These are phyloP conservation scores for Pichia cabralensis DNA, from an alignment of 805 yeast species.

Conservation along the genomic window DNA sequence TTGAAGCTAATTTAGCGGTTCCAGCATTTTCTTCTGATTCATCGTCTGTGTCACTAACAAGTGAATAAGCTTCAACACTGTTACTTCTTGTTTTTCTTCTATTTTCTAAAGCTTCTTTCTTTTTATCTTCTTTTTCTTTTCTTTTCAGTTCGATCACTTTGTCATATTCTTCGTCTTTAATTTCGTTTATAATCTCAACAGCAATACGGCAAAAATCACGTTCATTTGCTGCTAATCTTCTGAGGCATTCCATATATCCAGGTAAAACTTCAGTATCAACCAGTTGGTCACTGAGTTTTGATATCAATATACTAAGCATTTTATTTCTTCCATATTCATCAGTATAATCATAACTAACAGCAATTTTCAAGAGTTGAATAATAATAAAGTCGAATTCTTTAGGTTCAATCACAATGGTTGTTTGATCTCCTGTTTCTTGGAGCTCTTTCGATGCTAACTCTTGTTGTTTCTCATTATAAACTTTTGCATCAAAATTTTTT, in stretches of 20 bases:
- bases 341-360: constrained; percentile 69
- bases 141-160: constrained; percentile 9
- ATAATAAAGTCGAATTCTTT: constrained; percentile 63
- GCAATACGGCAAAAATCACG: constrained; percentile 77
- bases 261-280: constrained; percentile 45
- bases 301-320: constrained; percentile 50
- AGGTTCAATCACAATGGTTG: constrained; percentile 39
- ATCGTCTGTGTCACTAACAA: constrained; percentile 6
- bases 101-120: not conserved
- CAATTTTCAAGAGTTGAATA: constrained; percentile 59
- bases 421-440: constrained; percentile 17
- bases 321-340: constrained; percentile 87
- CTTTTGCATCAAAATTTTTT: constrained; percentile 44
- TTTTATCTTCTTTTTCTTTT: not conserved
- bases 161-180: constrained; percentile 54
- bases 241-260: constrained; percentile 53
- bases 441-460: too few relatives aligned
- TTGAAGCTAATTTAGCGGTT: too few relatives aligned
- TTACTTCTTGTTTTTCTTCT: not conserved
- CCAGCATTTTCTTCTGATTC: constrained; percentile 5
- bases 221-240: constrained; percentile 65
- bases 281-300: constrained; percentile 47
- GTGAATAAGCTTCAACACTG: constrained; percentile 2
- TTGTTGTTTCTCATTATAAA: constrained; percentile 15
- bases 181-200: constrained; percentile 78